Base-by-base conservation (phyloP, 2,329 filamentous ascomycete genomes). In the Colletotrichum horii region DNA sequence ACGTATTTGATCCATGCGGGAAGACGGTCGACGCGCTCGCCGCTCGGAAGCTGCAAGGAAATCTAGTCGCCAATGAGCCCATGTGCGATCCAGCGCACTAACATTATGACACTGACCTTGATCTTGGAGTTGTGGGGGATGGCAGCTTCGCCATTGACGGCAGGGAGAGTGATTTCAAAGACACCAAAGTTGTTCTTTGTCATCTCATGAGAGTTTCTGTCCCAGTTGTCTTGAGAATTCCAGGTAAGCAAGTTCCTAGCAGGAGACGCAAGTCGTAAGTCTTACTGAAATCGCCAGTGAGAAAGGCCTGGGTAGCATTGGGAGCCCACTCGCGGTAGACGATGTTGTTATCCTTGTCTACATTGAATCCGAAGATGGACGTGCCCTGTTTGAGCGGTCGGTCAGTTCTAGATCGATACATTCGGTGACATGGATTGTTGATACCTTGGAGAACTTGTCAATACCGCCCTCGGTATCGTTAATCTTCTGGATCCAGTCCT, bases 1-100 rank as follows among this genome's bases (percentile, higher is more conserved):
- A 98, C 97, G 81, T 98, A 95, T 83, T 94, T 98, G 88, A 98
- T 98, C 97, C 97, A 99, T 32, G 96, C 95, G 30, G 97, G 97
- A 68, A 99, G 88, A 79, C 96, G 93, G 86, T 98, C 96, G 79
- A 96, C 92, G 79, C 93, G 91, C 82, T 97, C 94, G 75, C 96
- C 95, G 48, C 88, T 92, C 15, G 95, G 95, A 12, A 95, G 90
- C 66, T 94, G 92, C 84, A 99, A 91, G 11, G 96, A 95, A 78
- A 98, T 95, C 95, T 97, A 77, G 32, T 48, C 3, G 9, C 19
- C 16, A 14, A n/a, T 77, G 30, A 76, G 38, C 36, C 14, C 26
- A 48, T n/a, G 24, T 9, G n/a, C n/a, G 9, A 12, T 67, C 22
- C 24, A n/a, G 2, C 15, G 28, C 14, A 14, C 19, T 16, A 9